phyloP scores from a whole-genome alignment of 1,139 yeast species.

The Diutina mesorugosa region DNA sequence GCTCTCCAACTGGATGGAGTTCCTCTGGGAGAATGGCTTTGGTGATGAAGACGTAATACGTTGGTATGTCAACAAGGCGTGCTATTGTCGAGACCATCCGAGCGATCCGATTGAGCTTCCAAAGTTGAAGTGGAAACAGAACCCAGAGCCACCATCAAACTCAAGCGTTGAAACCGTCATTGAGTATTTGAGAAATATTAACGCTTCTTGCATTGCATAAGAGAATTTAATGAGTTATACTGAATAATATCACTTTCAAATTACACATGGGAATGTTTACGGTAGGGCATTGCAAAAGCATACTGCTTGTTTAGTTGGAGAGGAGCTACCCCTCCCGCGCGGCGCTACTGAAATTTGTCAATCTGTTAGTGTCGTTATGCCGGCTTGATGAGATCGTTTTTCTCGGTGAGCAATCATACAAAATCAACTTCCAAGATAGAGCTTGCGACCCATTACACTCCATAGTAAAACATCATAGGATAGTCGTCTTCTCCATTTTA shows the following conservation, averaged over 20 bases:
- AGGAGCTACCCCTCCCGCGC: neutral
- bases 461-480: neutral
- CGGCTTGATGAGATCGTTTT: neutral
- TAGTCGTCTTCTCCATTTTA: too few relatives aligned
- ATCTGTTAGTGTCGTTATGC: neutral
- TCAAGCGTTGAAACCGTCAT: neutral
- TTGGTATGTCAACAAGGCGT: neutral
- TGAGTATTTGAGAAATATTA: neutral
- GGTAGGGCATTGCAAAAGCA: too few relatives aligned
- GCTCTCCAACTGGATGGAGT: neutral
- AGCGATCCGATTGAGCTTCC: neutral
- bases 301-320: neutral
- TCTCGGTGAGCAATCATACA: neutral
- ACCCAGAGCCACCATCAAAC: neutral
- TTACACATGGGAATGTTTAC: too few relatives aligned
- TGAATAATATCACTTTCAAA: too few relatives aligned
- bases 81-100: neutral
- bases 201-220: neutral
- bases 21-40: neutral
- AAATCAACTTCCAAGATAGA: neutral
- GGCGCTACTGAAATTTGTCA: neutral
- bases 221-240: neutral
- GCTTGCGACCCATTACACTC: neutral
- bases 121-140: neutral
- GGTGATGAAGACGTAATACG: neutral